Evolutionary conservation across 495 filamentous ascomycete genomes (phyloP), one percentile per base, ranked within the genome.

Genomic region (Amphirosellinia nigrospora): DNA sequence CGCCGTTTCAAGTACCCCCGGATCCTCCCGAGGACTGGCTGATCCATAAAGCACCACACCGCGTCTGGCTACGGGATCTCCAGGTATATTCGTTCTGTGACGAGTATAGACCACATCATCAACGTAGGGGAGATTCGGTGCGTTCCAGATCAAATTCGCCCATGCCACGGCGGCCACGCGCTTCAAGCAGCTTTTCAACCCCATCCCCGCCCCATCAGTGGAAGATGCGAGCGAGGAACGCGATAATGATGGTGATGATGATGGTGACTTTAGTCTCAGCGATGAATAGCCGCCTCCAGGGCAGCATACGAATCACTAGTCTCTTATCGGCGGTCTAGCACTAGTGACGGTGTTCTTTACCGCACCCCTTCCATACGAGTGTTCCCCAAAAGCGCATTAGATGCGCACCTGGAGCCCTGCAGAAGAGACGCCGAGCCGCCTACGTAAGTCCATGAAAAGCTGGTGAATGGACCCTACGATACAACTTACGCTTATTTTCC

Each of bases 11-110:
- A 88, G 88, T 93, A 38, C 92, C 90, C 0, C 82, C 87, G 19
- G 82, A 87, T 19, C 80, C 80, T 28, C 86, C 86, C 3, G 81
- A 82, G 1, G 82, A 80, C 2, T 93, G 90, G 90, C 77, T 92
- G 26, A 82, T 81, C 7, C 81, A 79, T 3, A 76, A 80, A 9
- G 84, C 85, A 10, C 72, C 78, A 15, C 85, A 83, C 41, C 84
- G 86, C 9, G 80, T 93, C 39, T 82, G 89, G 73, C 76, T 94
- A 9, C 86, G 86, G 19, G 87, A 90, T 59, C 77, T 92, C 30
- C 84, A 86, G 38, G 86, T 86, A 0, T 88, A 88, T 58, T 83
- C 92, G 4, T 90, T 93, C 72, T 89, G 85, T 68, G 75, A 86
- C 7, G 82, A 87, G 1, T 94, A 93, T 71, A 74, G 79, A 2